phyloP scores from a whole-genome alignment of 768 basidiomycete species.

The Rhizopogon sp. region DNA sequence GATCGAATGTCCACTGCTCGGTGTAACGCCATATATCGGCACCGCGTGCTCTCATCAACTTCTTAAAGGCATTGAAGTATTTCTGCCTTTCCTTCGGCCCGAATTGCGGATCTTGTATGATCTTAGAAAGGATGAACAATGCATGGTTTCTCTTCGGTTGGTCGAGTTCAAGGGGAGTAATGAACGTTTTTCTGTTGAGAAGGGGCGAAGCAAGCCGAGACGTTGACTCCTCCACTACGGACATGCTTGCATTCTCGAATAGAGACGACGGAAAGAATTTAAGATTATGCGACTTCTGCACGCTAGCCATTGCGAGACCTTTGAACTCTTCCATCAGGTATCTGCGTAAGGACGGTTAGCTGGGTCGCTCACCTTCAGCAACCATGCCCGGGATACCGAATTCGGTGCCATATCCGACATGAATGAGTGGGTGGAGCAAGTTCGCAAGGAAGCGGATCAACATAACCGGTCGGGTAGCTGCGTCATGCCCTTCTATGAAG shows the following conservation, averaged over 20 bases:
- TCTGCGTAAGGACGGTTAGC: neutral
- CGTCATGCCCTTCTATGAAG: conserved; percentile 10
- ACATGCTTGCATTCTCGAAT: conserved; percentile 1
- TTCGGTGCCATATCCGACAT: conserved; percentile 57
- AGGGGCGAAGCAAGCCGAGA: conserved; percentile 4
- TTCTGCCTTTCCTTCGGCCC: neutral
- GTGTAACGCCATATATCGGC: conserved; percentile 15
- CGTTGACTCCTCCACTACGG: conserved; percentile 1
- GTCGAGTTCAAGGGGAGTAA: neutral
- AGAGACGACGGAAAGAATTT: conserved; percentile 19
- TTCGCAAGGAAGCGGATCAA: conserved; percentile 43
- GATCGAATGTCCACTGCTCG: conserved; percentile 39
- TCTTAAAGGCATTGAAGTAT: conserved; percentile 17
- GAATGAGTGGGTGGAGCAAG: conserved; percentile 59
- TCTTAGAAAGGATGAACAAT: conserved; percentile 47
- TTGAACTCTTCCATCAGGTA: neutral
- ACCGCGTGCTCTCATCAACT: neutral
- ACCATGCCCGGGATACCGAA: conserved; percentile 58
- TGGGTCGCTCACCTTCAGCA: conserved; percentile 45
- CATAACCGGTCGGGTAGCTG: conserved; percentile 41
- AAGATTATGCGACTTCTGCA: conserved; percentile 31
- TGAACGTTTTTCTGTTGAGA: conserved; percentile 3
- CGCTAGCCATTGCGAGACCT: conserved; percentile 21
- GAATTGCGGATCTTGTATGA: conserved; percentile 43
- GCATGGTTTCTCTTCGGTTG: conserved; percentile 21